Evolutionary conservation across 2,329 filamentous ascomycete genomes (phyloP), one percentile per base, ranked within the genome.

Genomic region (Beauveria sp.): DNA sequence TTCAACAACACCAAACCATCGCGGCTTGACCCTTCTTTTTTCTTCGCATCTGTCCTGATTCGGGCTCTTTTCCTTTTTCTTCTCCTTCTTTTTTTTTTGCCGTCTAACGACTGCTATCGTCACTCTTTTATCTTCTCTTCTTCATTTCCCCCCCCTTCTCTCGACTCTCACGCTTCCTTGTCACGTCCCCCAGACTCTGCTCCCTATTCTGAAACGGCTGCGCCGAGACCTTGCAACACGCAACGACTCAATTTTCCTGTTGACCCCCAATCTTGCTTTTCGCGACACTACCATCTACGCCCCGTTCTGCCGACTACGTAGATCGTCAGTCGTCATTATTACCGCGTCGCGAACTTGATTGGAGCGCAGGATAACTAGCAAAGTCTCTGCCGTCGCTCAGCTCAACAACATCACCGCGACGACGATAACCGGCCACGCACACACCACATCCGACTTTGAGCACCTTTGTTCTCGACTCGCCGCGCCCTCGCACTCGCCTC

Each of bases 161-260:
- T 56, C 43, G 34, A 1, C 9, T 24, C 38, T 58, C 18, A 56
- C 42, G 50, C 50, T 49, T 55, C 50, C 34, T 55, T 24, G 26
- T 56, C 45, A 20, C 9, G n/a, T 28, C 26, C 49, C 49, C 49
- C 49, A 55, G 53, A 53, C 47, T 53, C n/a, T n/a, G 18, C 16
- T 55, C 58, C 58, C 50, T 40, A 60, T 60, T 55, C 50, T 60
- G 58, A 60, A 60, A 60, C 58, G 58, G 58, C 58, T 60, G 58
- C 58, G 58, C 58, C 58, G 50, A 60, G 30, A 45, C 58, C 34
- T 45, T 26, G 50, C 58, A 42, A 50, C 55, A 50, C 46, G 45
- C 34, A 30, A 51, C 57, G 47, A 45, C 57, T 34, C 20, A 46
- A 24, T 42, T 30, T 28, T 53, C 46, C 22, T 14, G 20, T 47